These are phyloP conservation scores for Farysia itapuensis DNA, from an alignment of 1,284 basidiomycete species.

Conservation along the genomic window DNA sequence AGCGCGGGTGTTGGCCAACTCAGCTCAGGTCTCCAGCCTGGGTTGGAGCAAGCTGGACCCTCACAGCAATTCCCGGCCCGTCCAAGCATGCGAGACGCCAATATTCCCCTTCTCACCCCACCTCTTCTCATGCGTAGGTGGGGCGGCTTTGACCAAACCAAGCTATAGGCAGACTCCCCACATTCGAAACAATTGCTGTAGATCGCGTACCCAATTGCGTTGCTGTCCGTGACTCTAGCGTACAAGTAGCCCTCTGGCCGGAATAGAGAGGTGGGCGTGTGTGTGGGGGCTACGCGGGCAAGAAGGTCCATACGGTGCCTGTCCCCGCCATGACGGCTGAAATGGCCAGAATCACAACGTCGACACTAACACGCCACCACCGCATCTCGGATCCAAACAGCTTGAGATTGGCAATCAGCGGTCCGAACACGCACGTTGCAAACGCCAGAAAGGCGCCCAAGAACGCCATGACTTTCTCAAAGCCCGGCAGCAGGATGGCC, in stretches of 20 bases:
- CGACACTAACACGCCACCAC: constrained; percentile 16
- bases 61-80: neutral
- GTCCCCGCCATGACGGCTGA: constrained; percentile 40
- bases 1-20: too few species aligned
- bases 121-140: constrained; percentile 21
- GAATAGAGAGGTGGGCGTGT: too few species aligned
- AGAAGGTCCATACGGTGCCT: constrained; percentile 51
- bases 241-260: too few species aligned
- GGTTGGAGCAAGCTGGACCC: neutral
- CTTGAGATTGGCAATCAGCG: constrained; percentile 44
- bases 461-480: constrained; percentile 86
- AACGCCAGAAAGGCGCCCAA: constrained; percentile 83
- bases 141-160: constrained; percentile 33
- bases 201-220: too few species aligned
- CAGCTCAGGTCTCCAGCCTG: neutral
- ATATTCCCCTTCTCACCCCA: constrained; percentile 16
- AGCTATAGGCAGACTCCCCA: too few species aligned
- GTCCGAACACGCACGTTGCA: constrained; percentile 62
- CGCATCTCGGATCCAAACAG: constrained; percentile 39
- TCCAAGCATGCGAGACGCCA: neutral
- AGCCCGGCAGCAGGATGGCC: constrained; percentile 71
- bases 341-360: constrained; percentile 37
- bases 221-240: too few species aligned
- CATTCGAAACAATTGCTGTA: too few species aligned
- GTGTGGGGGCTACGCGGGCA: too few species aligned